These are phyloP conservation scores for Coniosporium apollinis DNA, from an alignment of 495 filamentous ascomycete genomes.

Conservation along the genomic window DNA sequence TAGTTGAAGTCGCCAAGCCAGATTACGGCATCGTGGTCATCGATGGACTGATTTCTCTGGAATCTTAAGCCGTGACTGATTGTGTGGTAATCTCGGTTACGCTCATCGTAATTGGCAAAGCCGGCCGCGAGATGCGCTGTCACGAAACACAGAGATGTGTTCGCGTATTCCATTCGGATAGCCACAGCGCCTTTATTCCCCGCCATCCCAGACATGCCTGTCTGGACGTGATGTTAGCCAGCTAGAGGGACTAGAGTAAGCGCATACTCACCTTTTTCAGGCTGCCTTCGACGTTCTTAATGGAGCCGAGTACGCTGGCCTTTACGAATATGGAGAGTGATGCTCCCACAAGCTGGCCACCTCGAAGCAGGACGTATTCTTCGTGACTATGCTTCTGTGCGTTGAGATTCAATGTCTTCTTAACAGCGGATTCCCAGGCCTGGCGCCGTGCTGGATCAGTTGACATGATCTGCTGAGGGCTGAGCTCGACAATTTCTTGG, in stretches of 20 bases:
- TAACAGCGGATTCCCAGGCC: slow-evolving; percentile 71
- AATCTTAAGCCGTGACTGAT: slow-evolving; percentile 80
- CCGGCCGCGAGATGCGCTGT: slow-evolving; percentile 94
- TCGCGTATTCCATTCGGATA: slow-evolving; percentile 89
- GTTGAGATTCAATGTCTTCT: slow-evolving; percentile 53
- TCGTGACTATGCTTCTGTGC: slow-evolving; percentile 43
- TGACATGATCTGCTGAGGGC: slow-evolving; percentile 97
- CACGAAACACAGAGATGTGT: slow-evolving; percentile 84
- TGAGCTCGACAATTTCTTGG: slow-evolving; percentile 93
- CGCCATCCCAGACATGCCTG: slow-evolving; percentile 89
- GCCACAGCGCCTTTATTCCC: slow-evolving; percentile 98
- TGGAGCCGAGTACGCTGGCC: slow-evolving; percentile 50
- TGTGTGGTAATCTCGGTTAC: slow-evolving; percentile 82
- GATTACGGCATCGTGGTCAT: slow-evolving; percentile 85
- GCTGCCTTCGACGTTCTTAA: slow-evolving; percentile 92
- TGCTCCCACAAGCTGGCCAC: slow-evolving; percentile 88
- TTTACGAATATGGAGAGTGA: slow-evolving; percentile 83
- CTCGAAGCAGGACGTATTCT: slow-evolving; percentile 75
- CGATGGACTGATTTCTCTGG: slow-evolving; percentile 73
- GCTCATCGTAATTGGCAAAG: slow-evolving; percentile 92
- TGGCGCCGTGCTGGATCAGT: slow-evolving; percentile 78
- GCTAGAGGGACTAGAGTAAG: neutral
- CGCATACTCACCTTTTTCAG: slow-evolving; percentile 56
- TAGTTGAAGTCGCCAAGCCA: slow-evolving; percentile 99
- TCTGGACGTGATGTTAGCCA: slow-evolving; percentile 28